phyloP scores from a whole-genome alignment of 257 asterid species.

The Gardenia jasminoides region DNA sequence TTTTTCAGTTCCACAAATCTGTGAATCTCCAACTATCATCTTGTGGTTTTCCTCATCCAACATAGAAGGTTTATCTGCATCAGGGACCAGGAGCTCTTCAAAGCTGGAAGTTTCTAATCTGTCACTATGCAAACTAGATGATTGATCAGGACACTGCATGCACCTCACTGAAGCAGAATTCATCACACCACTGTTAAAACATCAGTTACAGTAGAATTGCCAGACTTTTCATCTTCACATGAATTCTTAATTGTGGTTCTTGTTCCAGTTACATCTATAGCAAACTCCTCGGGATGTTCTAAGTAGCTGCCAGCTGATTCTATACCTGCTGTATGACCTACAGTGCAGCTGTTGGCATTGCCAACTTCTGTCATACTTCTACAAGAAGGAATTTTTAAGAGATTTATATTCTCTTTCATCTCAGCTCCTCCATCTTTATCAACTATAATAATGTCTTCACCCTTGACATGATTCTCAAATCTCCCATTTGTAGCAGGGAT shows the following conservation, averaged over 20 bases:
- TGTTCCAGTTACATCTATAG: conserved; percentile 27
- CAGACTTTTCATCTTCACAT: conserved; percentile 21
- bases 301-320: conserved; percentile 27
- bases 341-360: conserved; percentile 13
- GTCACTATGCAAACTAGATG: conserved; percentile 29
- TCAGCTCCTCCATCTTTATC: conserved; percentile 38
- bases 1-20: conserved; percentile 23
- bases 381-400: conserved; percentile 22
- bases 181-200: conserved; percentile 26
- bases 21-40: conserved; percentile 29
- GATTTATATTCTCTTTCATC: conserved; percentile 30
- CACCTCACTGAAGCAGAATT: conserved; percentile 24
- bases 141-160: conserved; percentile 31
- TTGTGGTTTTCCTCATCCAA: conserved; percentile 24
- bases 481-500: conserved; percentile 22
- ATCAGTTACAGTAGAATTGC: conserved; percentile 23
- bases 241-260: conserved; percentile 27
- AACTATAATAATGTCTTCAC: background rate
- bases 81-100: conserved; percentile 29
- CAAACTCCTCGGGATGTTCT: conserved; percentile 24
- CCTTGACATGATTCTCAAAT: conserved; percentile 27
- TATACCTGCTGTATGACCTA: conserved; percentile 24
- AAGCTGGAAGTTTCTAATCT: conserved; percentile 24
- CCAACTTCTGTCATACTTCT: conserved; percentile 27
- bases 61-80: conserved; percentile 22